Conservation (phyloP, 306 rosid genomes). For the Cucurbita pepo region DNA sequence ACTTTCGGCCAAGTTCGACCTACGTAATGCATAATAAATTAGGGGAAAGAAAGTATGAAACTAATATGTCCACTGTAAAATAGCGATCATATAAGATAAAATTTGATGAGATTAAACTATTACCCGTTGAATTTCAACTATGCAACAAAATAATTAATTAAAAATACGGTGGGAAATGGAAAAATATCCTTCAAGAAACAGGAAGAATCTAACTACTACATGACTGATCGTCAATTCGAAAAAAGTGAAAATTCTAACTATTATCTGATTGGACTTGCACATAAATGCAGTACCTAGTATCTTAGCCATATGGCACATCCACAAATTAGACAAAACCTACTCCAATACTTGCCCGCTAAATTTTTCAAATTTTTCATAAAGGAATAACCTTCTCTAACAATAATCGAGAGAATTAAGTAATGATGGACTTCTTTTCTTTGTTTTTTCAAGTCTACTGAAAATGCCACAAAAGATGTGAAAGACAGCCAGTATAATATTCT, state of each 20-base stretch:
- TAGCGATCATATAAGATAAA: not conserved
- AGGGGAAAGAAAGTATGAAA: constrained; percentile 5
- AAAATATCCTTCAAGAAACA: not conserved
- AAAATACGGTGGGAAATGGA: not conserved
- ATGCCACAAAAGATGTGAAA: not conserved
- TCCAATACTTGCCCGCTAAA: not conserved
- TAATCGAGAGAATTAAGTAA: not conserved
- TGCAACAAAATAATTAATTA: not conserved
- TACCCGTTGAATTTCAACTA: not conserved
- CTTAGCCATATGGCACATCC: not conserved
- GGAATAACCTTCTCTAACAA: not conserved
- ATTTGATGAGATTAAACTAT: not conserved
- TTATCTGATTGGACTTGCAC: not conserved
- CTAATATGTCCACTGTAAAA: not conserved
- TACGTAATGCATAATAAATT: constrained; percentile 15
- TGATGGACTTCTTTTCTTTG: not conserved
- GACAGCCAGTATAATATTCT: not conserved
- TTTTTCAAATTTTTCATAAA: not conserved
- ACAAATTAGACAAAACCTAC: not conserved
- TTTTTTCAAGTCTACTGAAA: not conserved
- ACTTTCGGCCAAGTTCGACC: constrained; percentile 72
- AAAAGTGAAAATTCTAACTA: not conserved
- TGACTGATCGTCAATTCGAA: not conserved
- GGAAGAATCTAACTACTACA: not conserved
- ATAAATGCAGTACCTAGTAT: not conserved